Base-by-base conservation (phyloP, 352 stramenopile genomes). In the Halophytophthora polymorphica region DNA sequence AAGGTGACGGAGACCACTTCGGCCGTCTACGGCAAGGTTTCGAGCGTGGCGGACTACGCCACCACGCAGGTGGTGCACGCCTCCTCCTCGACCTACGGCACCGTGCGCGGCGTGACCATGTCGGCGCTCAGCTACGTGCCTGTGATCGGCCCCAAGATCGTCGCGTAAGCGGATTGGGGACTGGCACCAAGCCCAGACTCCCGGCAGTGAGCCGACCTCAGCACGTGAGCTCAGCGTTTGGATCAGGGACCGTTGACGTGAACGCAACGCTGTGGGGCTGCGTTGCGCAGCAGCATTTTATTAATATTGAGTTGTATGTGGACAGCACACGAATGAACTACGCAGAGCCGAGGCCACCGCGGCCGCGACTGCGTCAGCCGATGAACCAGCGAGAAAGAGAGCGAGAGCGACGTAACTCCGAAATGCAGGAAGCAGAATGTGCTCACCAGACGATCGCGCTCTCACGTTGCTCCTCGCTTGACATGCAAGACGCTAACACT, bases 41-140 rank as follows among this genome's bases (percentile, higher is more conserved):
- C 53, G 21, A 72, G 68, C 29, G 77, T 67, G 22, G 76, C 69
- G 36, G 66, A 87, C 45, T 88, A 83, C 53, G 67, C 74, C 51
- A 73, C 67, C 19, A 76, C 65, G 15, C 72, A 84, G 45, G 77
- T 88, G 19, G 61, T 73, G 45, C 77, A 79, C 45, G 78, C 75
- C 58, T 87, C 78, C 51, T 89, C 78, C 36, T 86, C 78, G 47
- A 81, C 75, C 2, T 85, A 71, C 48, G 72, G 72, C 48, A 70
- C 58, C 36, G 64, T 83, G 45, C 64, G 66, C 14, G 76, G 71
- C 10, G 76, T 77, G 15, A 86, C 73, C 59, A 47, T 84, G 71
- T 76, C 73, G 50, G 53, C 82, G 21, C 59, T 73, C 40, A 77
- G 71, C 59, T 69, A 83, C 50, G 59, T 86, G 43, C 74, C 74